Evolutionary conservation across 2,329 filamentous ascomycete genomes (phyloP).

Genomic region (Colletotrichum tofieldiae): DNA sequence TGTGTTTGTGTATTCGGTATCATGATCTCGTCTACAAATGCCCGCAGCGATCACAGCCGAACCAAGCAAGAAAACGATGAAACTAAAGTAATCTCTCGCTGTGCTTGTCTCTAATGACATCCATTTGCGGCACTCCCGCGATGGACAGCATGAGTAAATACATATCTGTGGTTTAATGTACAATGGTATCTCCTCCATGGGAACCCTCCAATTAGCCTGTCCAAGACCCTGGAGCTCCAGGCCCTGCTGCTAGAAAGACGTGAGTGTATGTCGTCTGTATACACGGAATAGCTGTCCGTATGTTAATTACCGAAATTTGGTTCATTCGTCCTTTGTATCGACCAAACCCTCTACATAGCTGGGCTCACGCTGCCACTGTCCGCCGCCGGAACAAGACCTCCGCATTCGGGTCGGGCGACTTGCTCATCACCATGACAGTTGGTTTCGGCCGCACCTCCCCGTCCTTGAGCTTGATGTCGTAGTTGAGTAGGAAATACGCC

Average conservation of each 20-base stretch:
- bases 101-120: constrained; percentile 16
- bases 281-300: neutral
- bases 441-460: constrained; percentile 57
- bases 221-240: constrained; percentile 35
- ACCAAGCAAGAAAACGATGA: neutral
- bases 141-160: constrained; percentile 4
- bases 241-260: constrained; percentile 22
- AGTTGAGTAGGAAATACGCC: constrained; percentile 59
- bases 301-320: constrained; percentile 1
- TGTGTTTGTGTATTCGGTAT: neutral
- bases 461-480: constrained; percentile 58
- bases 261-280: neutral
- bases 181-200: constrained; percentile 38
- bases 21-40: neutral
- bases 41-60: neutral
- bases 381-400: constrained; percentile 59
- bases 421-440: constrained; percentile 59
- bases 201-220: constrained; percentile 11
- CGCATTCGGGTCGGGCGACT: constrained; percentile 57
- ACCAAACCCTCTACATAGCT: neutral
- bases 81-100: neutral
- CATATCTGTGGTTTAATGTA: constrained; percentile 26
- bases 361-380: constrained; percentile 37
- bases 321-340: neutral
- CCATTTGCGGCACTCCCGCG: neutral